phyloP scores from a whole-genome alignment of 2,329 filamentous ascomycete species.

The Graphilbum fragrans region DNA sequence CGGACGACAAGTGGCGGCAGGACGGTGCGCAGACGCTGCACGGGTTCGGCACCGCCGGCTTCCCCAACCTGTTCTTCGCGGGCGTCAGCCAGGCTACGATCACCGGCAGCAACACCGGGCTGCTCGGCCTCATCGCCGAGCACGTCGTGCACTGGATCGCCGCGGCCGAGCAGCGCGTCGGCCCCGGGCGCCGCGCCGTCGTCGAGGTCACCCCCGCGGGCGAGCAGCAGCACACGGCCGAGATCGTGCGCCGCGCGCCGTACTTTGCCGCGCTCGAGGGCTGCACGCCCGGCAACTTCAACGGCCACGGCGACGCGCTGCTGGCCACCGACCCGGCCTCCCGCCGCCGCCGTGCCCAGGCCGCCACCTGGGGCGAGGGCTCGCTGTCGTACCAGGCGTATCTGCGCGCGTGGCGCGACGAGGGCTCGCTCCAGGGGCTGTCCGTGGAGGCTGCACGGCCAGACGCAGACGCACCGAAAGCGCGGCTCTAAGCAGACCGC shows the following conservation, averaged over 20 bases:
- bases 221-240: constrained; percentile 5
- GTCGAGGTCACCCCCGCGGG: constrained; percentile 6
- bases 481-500: too few species aligned
- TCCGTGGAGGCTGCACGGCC: background rate
- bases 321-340: background rate
- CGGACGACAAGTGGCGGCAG: constrained; percentile 11
- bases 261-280: constrained; percentile 1
- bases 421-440: background rate
- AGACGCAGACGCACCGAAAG: too few species aligned
- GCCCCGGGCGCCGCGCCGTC: background rate
- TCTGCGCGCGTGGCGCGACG: background rate
- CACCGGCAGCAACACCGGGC: constrained; percentile 4
- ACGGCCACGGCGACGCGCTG: constrained; percentile 4
- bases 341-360: background rate
- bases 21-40: constrained; percentile 6
- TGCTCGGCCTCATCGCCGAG: constrained; percentile 26
- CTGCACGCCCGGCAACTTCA: constrained; percentile 9
- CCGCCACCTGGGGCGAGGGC: background rate
- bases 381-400: background rate
- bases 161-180: constrained; percentile 1
- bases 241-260: constrained; percentile 2
- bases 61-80: constrained; percentile 12
- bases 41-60: constrained; percentile 8
- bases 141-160: constrained; percentile 6
- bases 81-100: constrained; percentile 5